Evolutionary conservation across 2,329 filamentous ascomycete genomes (phyloP).

Genomic region (Fusarium sambucinum): DNA sequence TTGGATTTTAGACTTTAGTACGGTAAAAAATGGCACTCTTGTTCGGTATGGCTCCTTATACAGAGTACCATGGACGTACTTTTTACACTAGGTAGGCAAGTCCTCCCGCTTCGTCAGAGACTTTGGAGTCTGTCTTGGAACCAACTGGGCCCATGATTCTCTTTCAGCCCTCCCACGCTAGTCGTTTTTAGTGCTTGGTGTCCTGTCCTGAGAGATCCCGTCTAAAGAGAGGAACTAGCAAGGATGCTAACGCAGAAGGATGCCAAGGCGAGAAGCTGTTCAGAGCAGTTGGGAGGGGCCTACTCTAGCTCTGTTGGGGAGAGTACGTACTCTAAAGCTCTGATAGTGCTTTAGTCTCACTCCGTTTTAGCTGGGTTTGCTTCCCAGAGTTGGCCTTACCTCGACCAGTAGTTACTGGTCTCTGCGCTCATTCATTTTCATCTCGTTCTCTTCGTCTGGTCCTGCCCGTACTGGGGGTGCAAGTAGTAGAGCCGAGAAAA

Average conservation of each 20-base stretch:
- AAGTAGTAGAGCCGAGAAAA: conserved; percentile 6
- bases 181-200: conserved; percentile 46
- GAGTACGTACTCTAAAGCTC: neutral
- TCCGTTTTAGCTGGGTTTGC: conserved; percentile 8
- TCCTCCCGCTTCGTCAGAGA: conserved; percentile 20
- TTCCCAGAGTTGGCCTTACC: conserved; percentile 5
- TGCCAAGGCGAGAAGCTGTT: conserved; percentile 38
- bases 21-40: neutral
- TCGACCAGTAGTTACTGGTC: conserved; percentile 21
- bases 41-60: neutral
- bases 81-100: neutral
- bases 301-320: conserved; percentile 18
- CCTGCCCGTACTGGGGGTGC: neutral
- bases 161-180: conserved; percentile 57
- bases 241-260: conserved; percentile 26
- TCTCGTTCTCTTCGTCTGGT: conserved; percentile 10
- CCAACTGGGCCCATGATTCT: conserved; percentile 49
- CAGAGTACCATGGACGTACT: neutral
- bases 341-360: conserved; percentile 17
- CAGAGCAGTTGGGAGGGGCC: conserved; percentile 22
- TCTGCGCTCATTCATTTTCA: conserved; percentile 36
- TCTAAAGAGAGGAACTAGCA: conserved; percentile 42
- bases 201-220: conserved; percentile 49
- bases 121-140: conserved; percentile 13
- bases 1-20: neutral